Percentiles rank a stretch among this genome's conserved stretches.
Conservation (phyloP, 345 rosid species). For the Citrus maxima region DNA sequence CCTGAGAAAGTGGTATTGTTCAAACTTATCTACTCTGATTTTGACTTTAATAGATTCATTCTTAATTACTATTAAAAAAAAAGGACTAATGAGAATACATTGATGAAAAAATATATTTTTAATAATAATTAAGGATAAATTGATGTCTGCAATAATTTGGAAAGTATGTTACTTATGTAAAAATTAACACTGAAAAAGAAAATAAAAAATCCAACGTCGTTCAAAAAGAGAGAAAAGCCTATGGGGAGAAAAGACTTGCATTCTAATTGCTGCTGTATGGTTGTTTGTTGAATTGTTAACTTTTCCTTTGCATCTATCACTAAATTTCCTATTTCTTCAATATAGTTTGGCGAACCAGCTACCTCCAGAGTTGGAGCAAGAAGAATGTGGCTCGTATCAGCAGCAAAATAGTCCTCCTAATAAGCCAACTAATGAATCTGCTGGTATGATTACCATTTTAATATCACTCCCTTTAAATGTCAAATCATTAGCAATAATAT, state of each 20-base stretch:
- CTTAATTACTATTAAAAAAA: background rate
- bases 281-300: background rate
- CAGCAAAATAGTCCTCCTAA: constrained; percentile 34
- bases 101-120: too few species aligned
- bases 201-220: too few species aligned
- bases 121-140: too few species aligned
- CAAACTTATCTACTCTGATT: background rate
- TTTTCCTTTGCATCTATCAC: constrained; percentile 9
- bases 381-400: constrained; percentile 23
- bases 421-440: constrained; percentile 26
- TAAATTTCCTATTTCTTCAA: constrained; percentile 12
- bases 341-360: constrained; percentile 35
- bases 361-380: constrained; percentile 30
- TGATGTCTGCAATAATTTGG: too few species aligned
- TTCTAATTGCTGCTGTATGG: background rate
- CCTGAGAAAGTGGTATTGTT: constrained; percentile 15
- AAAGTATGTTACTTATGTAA: too few species aligned
- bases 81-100: too few species aligned
- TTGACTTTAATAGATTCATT: background rate
- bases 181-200: too few species aligned
- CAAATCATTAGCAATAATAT: background rate
- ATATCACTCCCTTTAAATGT: constrained; percentile 10
- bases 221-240: background rate
- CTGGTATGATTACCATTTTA: constrained; percentile 32
- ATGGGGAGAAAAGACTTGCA: background rate